Percentiles rank a stretch among this genome's conserved stretches.
Evolutionary conservation across 495 filamentous ascomycete genomes (phyloP).

Genomic region (Sordaria brevicollis): DNA sequence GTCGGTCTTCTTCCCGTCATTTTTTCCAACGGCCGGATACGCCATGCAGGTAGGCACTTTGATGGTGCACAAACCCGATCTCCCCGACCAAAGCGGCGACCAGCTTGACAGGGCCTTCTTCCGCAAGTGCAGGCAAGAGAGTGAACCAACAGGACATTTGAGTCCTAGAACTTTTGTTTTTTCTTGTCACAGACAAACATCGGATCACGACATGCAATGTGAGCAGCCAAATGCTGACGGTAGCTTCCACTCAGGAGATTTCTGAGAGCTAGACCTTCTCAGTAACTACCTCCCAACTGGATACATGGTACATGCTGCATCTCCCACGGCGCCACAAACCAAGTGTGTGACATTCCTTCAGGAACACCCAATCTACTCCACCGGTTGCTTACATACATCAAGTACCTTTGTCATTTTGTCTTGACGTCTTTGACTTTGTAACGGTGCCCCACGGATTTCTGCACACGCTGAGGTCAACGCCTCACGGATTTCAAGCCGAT

Average conservation of each 20-base stretch:
- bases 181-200: background rate
- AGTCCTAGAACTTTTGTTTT: background rate
- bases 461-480: background rate
- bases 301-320: background rate
- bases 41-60: background rate
- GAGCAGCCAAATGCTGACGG: background rate
- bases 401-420: background rate
- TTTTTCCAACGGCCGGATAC: background rate
- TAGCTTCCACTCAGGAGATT: background rate
- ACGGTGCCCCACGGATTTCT: background rate
- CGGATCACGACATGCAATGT: background rate
- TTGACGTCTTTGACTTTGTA: background rate
- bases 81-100: background rate
- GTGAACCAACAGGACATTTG: background rate
- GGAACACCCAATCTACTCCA: conserved; percentile 14
- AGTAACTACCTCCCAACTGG: background rate
- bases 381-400: background rate
- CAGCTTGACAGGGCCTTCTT: background rate
- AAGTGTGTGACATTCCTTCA: conserved; percentile 8
- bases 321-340: conserved; percentile 7
- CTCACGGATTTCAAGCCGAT: background rate
- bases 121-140: background rate
- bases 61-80: background rate
- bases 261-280: background rate
- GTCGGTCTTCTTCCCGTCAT: background rate